Conservation (phyloP, 805 yeast genomes). For the Trichomonascus vanleenenianus region DNA sequence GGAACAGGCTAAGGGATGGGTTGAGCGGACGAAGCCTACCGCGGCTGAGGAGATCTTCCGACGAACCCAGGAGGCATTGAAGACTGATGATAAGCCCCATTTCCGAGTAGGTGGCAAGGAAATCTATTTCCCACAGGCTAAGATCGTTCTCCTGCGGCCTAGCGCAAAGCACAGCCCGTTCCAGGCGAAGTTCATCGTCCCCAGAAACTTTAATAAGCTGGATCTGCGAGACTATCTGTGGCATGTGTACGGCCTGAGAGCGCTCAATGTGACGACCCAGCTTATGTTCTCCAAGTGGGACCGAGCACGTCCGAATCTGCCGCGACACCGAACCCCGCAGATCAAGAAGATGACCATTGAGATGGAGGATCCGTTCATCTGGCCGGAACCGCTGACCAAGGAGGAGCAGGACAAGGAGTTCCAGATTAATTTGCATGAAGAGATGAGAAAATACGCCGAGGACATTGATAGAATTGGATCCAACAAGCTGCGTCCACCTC, state of each 20-base stretch:
- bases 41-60: constrained; percentile 9
- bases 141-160: constrained; percentile 74
- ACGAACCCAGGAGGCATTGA: constrained; percentile 12
- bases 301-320: constrained; percentile 49
- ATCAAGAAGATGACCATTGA: constrained; percentile 95
- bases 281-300: constrained; percentile 64
- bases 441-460: constrained; percentile 44
- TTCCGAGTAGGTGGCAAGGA: constrained; percentile 72
- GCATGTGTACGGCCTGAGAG: constrained; percentile 84
- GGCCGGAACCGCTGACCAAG: constrained; percentile 63
- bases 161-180: constrained; percentile 96
- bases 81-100: constrained; percentile 53
- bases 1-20: constrained; percentile 1
- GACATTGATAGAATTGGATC: constrained; percentile 53
- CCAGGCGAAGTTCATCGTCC: constrained; percentile 94
- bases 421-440: constrained; percentile 33
- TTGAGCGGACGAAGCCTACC: neutral
- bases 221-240: constrained; percentile 91
- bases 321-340: constrained; percentile 73
- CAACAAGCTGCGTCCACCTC: constrained; percentile 57
- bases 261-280: constrained; percentile 80
- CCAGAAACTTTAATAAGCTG: constrained; percentile 85
- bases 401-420: constrained; percentile 23
- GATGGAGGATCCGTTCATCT: constrained; percentile 89
- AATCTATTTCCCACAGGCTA: constrained; percentile 78